Percentiles rank a stretch among this genome's conserved stretches.
Evolutionary conservation across 805 yeast species (phyloP).

Genomic region (Candida insectalens): DNA sequence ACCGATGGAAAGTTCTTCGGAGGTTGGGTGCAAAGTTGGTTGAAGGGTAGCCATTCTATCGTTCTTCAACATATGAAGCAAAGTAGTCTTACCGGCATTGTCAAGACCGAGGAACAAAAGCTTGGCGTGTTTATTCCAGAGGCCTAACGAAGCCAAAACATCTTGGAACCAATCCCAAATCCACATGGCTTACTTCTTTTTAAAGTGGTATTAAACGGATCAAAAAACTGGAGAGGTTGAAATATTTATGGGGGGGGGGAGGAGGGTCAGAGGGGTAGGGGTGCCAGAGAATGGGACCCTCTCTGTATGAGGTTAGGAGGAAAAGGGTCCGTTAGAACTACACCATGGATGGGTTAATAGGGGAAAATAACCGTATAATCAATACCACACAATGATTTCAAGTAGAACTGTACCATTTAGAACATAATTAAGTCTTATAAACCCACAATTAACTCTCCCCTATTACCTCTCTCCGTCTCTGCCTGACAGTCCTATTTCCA

Average conservation of each 20-base stretch:
- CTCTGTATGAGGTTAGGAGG: no score
- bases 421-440: no score
- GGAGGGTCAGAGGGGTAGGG: no score
- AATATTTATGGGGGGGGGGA: neutral
- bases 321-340: no score
- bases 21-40: slow-evolving; percentile 97
- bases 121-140: slow-evolving; percentile 94
- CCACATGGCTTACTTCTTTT: no score
- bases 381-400: no score
- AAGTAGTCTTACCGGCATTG: slow-evolving; percentile 95
- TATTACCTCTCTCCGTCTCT: neutral
- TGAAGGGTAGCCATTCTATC: slow-evolving; percentile 96
- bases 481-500: neutral
- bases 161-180: slow-evolving; percentile 47
- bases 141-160: slow-evolving; percentile 67
- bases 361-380: no score
- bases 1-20: slow-evolving; percentile 96
- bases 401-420: no score
- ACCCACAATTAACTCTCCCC: no score
- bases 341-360: no score
- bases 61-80: slow-evolving; percentile 78
- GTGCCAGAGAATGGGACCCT: no score
- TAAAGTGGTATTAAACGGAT: no score
- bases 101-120: slow-evolving; percentile 92
- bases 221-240: slow-evolving; percentile 1